Evolutionary conservation across 179 eudicot species (phyloP), one percentile per base, ranked within the genome.

Genomic region (Gypsophila paniculata): DNA sequence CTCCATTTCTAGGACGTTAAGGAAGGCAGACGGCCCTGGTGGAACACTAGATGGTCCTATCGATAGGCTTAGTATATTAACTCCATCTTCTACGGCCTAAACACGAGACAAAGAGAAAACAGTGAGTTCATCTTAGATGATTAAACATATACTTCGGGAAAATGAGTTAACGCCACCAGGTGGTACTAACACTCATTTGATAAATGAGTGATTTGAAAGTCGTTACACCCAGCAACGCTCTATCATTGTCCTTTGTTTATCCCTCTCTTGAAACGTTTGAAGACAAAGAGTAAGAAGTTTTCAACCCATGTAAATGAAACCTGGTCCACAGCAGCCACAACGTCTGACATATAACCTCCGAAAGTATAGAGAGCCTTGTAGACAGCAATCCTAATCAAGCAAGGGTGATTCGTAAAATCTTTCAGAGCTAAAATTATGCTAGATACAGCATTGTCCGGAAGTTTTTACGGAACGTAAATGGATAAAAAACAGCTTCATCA

Each of bases 11-110:
- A 90, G 69, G 29, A 87, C 83, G 72, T 85, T 90, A 15, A 90
- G 82, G 73, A 90, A 90, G 21, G 91, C 81, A 58, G 88, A 75
- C 34, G 84, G 82, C 15, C 91, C 88, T 15, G 96, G 81, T 6
- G 96, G 96, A 25, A 87, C 87, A 19, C 82, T 79, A 9, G 88
- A 81, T 71, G 96, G 91, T 48, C 91, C 92, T 10, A 90, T 83
- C 5, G 96, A 90, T 22, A 88, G 96, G 83, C 86, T 90, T 55
- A 90, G 78, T 74, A 90, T 82, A 57, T 90, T 89, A 9, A 90
- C 96, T 64, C 92, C 89, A 75, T 90, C 91, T 82, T 87, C 91
- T 21, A 88, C 92, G 1, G 96, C 96, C 92, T 89, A 25, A 19
- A 68, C 18, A 68, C 9, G 44, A 49, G 72, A 71, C 15, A 48